phyloP scores from a whole-genome alignment of 1,139 yeast genomes.

The Debaryomycetaceae sp. region DNA sequence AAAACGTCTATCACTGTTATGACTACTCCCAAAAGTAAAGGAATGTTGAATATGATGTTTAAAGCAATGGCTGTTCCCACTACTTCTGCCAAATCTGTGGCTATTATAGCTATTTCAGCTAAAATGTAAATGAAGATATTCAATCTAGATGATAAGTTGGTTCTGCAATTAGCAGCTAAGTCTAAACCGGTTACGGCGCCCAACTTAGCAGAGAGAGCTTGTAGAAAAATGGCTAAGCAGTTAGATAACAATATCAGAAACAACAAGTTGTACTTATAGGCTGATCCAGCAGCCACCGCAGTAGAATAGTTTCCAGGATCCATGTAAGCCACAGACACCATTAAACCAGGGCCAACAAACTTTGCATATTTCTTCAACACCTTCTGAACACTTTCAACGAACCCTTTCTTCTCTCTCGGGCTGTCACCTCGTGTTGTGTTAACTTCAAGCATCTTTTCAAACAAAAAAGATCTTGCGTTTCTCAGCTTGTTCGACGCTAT shows the following conservation, averaged over 20 bases:
- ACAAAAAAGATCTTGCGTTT: neutral
- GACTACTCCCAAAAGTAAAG: slow-evolving; percentile 74
- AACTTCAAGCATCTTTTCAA: neutral
- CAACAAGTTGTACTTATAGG: slow-evolving; percentile 75
- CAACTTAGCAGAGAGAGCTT: slow-evolving; percentile 75
- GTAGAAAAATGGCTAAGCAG: slow-evolving; percentile 82
- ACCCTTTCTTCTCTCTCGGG: neutral
- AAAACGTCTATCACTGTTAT: slow-evolving; percentile 83
- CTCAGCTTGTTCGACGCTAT: too few species aligned
- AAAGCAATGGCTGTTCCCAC: slow-evolving; percentile 91
- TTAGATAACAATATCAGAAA: slow-evolving; percentile 81
- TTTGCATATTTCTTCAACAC: slow-evolving; percentile 49
- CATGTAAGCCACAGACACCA: slow-evolving; percentile 95
- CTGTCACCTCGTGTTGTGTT: neutral
- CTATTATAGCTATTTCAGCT: slow-evolving; percentile 86
- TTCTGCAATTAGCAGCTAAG: slow-evolving; percentile 81
- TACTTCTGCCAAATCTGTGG: slow-evolving; percentile 91
- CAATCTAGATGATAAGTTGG: slow-evolving; percentile 60
- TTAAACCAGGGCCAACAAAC: slow-evolving; percentile 88
- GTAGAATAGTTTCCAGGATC: slow-evolving; percentile 98
- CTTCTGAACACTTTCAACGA: neutral
- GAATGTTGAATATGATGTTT: slow-evolving; percentile 74
- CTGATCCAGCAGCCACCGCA: slow-evolving; percentile 90
- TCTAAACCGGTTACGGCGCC: slow-evolving; percentile 92
- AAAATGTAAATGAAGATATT: slow-evolving; percentile 63